Base-by-base conservation (phyloP, 1,139 yeast species). In the Zygotorulaspora mrakii region DNA sequence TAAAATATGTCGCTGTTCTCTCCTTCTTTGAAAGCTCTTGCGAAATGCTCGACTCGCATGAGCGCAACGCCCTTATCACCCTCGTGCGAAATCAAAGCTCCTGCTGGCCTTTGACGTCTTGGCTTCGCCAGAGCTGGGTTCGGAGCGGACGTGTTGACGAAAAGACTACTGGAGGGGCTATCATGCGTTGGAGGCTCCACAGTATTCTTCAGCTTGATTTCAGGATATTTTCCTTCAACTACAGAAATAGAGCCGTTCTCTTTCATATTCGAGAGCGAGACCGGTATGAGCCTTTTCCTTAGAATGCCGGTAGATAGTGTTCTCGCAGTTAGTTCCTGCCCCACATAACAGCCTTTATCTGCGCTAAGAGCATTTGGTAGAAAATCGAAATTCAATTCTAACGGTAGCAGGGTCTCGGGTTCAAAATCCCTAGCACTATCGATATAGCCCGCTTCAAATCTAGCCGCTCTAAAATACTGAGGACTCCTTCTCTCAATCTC, bases 321-420 rank as follows among this genome's bases (percentile, higher is more conserved):
- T 53, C 98, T 73, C 14, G 89, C 87, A 0, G 97, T 89, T 40
- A 91, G 69, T 59, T 91, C 99, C 62, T 91, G 98, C 0, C 99
- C 99, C 14, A 87, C 82, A 54, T 91, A 91, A 61, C 99, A 91
- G 2, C 99, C 99, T 61, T 91, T 91, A 52, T 88, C 67, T 38
- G 82, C 75, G 40, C 91, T 86, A 12, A 89, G 74, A 1, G 96
- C 95, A 51, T 85, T 82, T 66, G 77, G 77, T 54, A 74, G 79
- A 34, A 48, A 54, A 62, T 94, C 98, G 48, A 89, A 67, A 59
- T 87, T 86, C 45, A 78, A 71, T 54, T 94, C 98, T 51, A 91
- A 74, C 0, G 99, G 97, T 8, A 91, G 65, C 1, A 84, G 62
- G 4, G 79, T 65, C 27, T 68, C 69, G 2, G 75, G 70, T 2